Evolutionary conservation across 2,329 filamentous ascomycete genomes (phyloP).

Genomic region (Pseudogymnoascus sp.): DNA sequence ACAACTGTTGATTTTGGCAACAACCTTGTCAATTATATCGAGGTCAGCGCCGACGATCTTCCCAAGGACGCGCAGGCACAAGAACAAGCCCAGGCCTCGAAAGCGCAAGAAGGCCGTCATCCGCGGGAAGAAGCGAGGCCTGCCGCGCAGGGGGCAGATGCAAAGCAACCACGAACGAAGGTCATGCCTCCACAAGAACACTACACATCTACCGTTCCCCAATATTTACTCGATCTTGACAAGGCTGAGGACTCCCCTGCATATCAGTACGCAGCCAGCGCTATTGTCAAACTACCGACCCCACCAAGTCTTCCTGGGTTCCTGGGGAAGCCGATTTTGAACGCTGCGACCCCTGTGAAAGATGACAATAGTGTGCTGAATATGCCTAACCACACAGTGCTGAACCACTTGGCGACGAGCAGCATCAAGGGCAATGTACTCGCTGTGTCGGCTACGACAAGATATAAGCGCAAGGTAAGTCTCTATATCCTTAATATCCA

Average conservation of each 20-base stretch:
- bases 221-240: slow-evolving; percentile 81
- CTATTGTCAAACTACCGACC: slow-evolving; percentile 69
- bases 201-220: slow-evolving; percentile 69
- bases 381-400: slow-evolving; percentile 92
- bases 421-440: slow-evolving; percentile 96
- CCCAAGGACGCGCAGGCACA: slow-evolving; percentile 25
- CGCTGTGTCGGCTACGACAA: slow-evolving; percentile 91
- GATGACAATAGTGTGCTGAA: slow-evolving; percentile 96
- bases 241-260: slow-evolving; percentile 67
- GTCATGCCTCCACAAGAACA: slow-evolving; percentile 45
- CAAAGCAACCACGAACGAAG: slow-evolving; percentile 44
- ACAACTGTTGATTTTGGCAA: slow-evolving; percentile 98
- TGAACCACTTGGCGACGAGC: slow-evolving; percentile 94
- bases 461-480: slow-evolving; percentile 86
- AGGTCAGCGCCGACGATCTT: slow-evolving; percentile 72
- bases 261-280: slow-evolving; percentile 66
- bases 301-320: slow-evolving; percentile 86
- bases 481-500: slow-evolving; percentile 1
- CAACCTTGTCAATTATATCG: slow-evolving; percentile 96
- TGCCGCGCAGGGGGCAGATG: slow-evolving; percentile 35
- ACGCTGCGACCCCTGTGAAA: slow-evolving; percentile 84
- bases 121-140: slow-evolving; percentile 25
- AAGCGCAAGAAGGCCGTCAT: slow-evolving; percentile 24
- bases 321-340: slow-evolving; percentile 87
- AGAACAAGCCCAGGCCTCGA: slow-evolving; percentile 26